Evolutionary conservation across 225 moss, liverwort and hornwort species (phyloP).

Genomic region (Thuidium tamariscinum): DNA sequence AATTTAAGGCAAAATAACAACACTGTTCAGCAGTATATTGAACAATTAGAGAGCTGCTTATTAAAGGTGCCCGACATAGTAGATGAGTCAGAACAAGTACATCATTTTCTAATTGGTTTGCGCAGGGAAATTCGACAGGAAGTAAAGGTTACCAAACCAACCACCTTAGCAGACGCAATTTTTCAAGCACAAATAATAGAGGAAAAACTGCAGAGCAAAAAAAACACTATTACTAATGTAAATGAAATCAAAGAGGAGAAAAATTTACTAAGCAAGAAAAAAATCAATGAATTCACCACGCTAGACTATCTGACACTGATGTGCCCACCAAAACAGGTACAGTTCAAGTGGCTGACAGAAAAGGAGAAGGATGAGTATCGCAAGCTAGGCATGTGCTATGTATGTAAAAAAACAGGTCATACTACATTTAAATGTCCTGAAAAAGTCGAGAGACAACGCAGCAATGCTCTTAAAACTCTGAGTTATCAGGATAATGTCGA

Average conservation of each 20-base stretch:
- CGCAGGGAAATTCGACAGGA: slow-evolving; percentile 21
- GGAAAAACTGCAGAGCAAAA: slow-evolving; percentile 4
- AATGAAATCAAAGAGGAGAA: slow-evolving; percentile 14
- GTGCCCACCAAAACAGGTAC: slow-evolving; percentile 10
- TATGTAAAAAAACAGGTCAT: slow-evolving; percentile 21
- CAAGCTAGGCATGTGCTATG: slow-evolving; percentile 28
- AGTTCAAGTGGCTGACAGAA: slow-evolving; percentile 19
- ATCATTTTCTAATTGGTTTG: slow-evolving; percentile 22
- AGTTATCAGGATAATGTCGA: not conserved
- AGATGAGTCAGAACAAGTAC: slow-evolving; percentile 28
- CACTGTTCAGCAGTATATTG: slow-evolving; percentile 22
- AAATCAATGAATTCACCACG: not conserved
- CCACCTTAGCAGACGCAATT: slow-evolving; percentile 23
- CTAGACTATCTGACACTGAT: slow-evolving; percentile 7
- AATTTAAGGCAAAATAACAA: slow-evolving; percentile 13
- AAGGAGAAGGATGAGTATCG: slow-evolving; percentile 12
- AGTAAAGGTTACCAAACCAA: slow-evolving; percentile 14
- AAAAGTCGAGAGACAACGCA: slow-evolving; percentile 4
- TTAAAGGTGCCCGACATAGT: slow-evolving; percentile 10
- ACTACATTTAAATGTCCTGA: slow-evolving; percentile 23
- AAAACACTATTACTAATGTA: not conserved
- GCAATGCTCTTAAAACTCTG: not conserved
- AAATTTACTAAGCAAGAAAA: slow-evolving; percentile 1
- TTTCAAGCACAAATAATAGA: slow-evolving; percentile 30
- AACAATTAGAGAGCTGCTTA: slow-evolving; percentile 20